phyloP scores from a whole-genome alignment of 345 rosid species.

The Citropsis articulata region DNA sequence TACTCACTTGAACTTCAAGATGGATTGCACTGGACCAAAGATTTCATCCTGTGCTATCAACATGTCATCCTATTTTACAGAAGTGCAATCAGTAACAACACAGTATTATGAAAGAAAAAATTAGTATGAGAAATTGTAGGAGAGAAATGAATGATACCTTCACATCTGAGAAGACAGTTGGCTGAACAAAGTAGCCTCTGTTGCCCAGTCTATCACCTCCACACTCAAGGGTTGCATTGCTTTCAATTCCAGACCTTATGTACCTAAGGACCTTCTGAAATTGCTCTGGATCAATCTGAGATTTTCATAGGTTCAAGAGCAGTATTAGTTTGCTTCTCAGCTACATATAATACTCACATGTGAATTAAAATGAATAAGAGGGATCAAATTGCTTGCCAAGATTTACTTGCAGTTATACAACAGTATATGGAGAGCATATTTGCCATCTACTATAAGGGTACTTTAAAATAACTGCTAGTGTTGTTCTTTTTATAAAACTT shows the following conservation, averaged over 20 bases:
- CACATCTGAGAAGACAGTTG: constrained; percentile 94
- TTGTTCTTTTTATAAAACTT: background rate
- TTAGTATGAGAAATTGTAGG: background rate
- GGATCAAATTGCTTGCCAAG: background rate
- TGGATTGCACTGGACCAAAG: constrained; percentile 95
- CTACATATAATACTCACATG: background rate
- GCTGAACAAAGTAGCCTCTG: constrained; percentile 86
- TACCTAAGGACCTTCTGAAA: constrained; percentile 73
- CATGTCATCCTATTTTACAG: constrained; percentile 69
- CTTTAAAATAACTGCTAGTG: background rate
- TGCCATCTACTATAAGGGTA: background rate
- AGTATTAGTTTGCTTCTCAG: constrained; percentile 5
- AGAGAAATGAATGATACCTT: constrained; percentile 34
- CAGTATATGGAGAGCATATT: background rate
- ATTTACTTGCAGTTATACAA: background rate
- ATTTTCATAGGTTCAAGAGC: background rate
- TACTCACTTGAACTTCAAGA: constrained; percentile 86
- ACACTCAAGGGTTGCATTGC: constrained; percentile 84
- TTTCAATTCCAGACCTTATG: constrained; percentile 68
- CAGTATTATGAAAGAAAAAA: background rate
- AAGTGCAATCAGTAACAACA: background rate
- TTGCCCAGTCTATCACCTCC: constrained; percentile 80
- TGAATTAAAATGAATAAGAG: background rate
- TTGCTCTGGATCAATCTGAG: constrained; percentile 75
- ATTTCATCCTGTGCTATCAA: constrained; percentile 91